Evolutionary conservation across 2,329 filamentous ascomycete genomes (phyloP).

Genomic region (Fusarium nygamai): DNA sequence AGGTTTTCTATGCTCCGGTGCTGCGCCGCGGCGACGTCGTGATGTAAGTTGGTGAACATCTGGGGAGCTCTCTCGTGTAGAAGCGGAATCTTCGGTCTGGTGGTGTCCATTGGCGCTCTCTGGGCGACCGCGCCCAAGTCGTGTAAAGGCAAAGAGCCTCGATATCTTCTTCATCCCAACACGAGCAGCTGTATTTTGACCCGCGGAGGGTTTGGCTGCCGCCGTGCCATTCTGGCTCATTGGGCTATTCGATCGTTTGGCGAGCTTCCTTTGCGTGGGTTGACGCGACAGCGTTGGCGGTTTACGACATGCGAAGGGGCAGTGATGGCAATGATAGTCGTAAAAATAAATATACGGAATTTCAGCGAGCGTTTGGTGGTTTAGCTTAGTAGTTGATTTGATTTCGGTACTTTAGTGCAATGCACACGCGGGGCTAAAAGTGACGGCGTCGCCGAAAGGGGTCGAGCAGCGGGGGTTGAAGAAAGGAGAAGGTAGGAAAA

Average conservation of each 20-base stretch:
- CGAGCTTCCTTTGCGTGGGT: constrained; percentile 24
- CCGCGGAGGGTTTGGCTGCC: constrained; percentile 35
- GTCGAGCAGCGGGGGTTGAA: constrained; percentile 5
- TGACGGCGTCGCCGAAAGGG: constrained; percentile 34
- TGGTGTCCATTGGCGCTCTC: constrained; percentile 29
- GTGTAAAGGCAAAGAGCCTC: constrained; percentile 48
- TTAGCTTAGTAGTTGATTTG: constrained; percentile 5
- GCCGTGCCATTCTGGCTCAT: constrained; percentile 44
- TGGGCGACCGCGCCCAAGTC: constrained; percentile 43
- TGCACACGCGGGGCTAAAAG: constrained; percentile 25
- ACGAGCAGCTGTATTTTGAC: constrained; percentile 30
- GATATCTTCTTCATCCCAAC: constrained; percentile 50
- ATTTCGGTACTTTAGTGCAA: constrained; percentile 15
- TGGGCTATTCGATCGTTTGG: constrained; percentile 12
- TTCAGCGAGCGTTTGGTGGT: constrained; percentile 13
- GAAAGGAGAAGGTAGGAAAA: neutral
- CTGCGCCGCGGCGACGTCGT: constrained; percentile 38
- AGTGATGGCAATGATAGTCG: neutral
- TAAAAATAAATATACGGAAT: constrained; percentile 1
- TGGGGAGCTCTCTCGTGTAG: constrained; percentile 41
- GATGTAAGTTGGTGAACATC: constrained; percentile 51
- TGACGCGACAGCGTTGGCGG: constrained; percentile 29
- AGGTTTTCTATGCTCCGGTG: constrained; percentile 34
- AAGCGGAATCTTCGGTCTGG: constrained; percentile 36
- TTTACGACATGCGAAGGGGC: constrained; percentile 30